Evolutionary conservation across 1,284 basidiomycete species (phyloP).

Genomic region (Ceratobasidium sp.): DNA sequence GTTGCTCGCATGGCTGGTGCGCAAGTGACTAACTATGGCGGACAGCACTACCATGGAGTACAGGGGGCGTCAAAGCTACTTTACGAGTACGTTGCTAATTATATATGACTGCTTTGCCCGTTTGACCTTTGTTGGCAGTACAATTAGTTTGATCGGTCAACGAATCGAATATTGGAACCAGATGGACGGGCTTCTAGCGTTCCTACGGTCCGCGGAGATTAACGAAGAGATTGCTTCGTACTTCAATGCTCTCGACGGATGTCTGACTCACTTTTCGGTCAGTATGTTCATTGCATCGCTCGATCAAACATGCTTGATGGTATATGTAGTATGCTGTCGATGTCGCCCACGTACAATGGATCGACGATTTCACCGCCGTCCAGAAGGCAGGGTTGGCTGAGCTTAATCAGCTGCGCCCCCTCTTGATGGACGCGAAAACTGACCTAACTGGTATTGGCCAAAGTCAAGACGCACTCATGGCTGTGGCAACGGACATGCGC

Average conservation of each 20-base stretch:
- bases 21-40: conserved; percentile 27
- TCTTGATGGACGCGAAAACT: not conserved
- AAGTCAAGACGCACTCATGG: not conserved
- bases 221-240: conserved; percentile 23
- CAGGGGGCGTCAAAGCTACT: not conserved
- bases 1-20: conserved; percentile 38
- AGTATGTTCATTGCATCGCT: not conserved
- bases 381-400: not conserved
- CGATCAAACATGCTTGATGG: not conserved
- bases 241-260: conserved; percentile 18
- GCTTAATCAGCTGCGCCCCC: not conserved
- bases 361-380: not conserved
- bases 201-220: conserved; percentile 2
- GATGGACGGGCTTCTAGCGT: conserved; percentile 1
- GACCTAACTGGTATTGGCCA: not conserved
- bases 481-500: not conserved
- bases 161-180: conserved; percentile 17
- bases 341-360: conserved; percentile 30
- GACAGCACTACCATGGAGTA: conserved; percentile 13
- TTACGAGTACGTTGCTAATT: not conserved
- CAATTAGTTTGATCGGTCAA: not conserved
- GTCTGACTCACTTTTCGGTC: conserved; percentile 29
- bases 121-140: not conserved
- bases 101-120: not conserved
- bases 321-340: conserved; percentile 4